Evolutionary conservation across 2,329 filamentous ascomycete genomes (phyloP), one percentile per base, ranked within the genome.

Genomic region (Calonectria naviculata): DNA sequence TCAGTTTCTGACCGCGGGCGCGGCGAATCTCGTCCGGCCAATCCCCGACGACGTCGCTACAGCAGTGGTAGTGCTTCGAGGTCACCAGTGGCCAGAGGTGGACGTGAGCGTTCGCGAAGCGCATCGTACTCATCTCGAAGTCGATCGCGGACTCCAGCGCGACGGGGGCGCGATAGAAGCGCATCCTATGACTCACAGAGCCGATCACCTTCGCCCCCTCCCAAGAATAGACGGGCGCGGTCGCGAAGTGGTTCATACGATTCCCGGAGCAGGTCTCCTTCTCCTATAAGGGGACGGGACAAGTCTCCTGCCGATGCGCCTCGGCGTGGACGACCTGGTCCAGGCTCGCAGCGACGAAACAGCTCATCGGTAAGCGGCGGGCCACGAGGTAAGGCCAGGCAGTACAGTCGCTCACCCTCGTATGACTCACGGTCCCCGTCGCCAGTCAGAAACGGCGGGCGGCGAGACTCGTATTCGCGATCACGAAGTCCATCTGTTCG

Each of bases 321-420:
- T 12, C 74, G 64, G 47, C 75, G 79, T 38, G 75, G 78, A 54
- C 73, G 78, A 44, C 72, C 74, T 31, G 72, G 67, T 36, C 73
- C 69, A 69, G 72, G 73, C 61, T 65, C 71, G 8, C 46, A 75
- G 36, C 71, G 78, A 28, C 78, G 81, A 38, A 83, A 81, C 70
- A 83, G 80, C 75, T 83, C 82, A 2, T 83, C 82, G 1, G 73
- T 78, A 26, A 81, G 81, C 68, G 77, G 75, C 34, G 78, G 71
- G 17, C 79, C 78, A 4, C 74, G 78, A 21, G 78, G 76, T 67
- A 76, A 74, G 47, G 52, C 67, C 28, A 74, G 65, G 56, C 74
- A 73, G 28, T 71, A 78, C 38, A 79, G 75, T 26, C 80, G 80
- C 19, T 82, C 82, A 4, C 78, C 80, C 21, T 82, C 82, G 21